A percentile compares a stretch with the other conserved stretches of the same genome.
Evolutionary conservation across 345 rosid genomes (phyloP).

Genomic region (Hibiscus mutabilis): DNA sequence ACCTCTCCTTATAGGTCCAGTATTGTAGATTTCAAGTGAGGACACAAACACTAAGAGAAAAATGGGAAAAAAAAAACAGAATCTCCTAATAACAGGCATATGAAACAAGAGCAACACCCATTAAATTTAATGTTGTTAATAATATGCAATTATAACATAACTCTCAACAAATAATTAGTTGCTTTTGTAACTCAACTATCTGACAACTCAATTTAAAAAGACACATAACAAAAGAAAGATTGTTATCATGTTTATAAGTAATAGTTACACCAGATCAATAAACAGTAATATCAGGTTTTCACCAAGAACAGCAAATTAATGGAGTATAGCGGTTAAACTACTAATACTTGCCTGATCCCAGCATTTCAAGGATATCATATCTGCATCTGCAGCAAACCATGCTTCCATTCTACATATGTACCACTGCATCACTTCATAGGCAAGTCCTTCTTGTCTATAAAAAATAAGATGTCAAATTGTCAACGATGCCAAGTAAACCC

Average conservation of each 20-base stretch:
- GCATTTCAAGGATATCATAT: constrained; percentile 69
- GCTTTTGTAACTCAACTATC: background rate
- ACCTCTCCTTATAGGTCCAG: background rate
- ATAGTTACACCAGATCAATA: background rate
- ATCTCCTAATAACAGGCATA: background rate
- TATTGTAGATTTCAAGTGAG: too few relatives aligned
- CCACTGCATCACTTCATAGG: constrained; percentile 83
- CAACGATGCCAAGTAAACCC: constrained; percentile 5
- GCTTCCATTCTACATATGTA: constrained; percentile 92
- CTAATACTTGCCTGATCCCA: constrained; percentile 77
- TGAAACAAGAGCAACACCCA: background rate
- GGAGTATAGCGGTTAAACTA: background rate
- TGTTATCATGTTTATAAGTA: background rate
- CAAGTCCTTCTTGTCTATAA: constrained; percentile 64
- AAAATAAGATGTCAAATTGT: constrained; percentile 8
- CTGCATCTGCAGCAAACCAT: constrained; percentile 93
- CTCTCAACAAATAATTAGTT: background rate
- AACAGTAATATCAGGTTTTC: background rate
- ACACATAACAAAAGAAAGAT: background rate
- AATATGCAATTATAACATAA: background rate
- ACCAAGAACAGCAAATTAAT: background rate
- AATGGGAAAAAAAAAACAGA: too few relatives aligned
- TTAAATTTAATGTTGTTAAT: background rate
- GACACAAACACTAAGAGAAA: background rate
- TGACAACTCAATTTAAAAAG: background rate